Evolutionary conservation across 2,329 filamentous ascomycete species (phyloP).

Genomic region (Penicillium sclerotiorum): DNA sequence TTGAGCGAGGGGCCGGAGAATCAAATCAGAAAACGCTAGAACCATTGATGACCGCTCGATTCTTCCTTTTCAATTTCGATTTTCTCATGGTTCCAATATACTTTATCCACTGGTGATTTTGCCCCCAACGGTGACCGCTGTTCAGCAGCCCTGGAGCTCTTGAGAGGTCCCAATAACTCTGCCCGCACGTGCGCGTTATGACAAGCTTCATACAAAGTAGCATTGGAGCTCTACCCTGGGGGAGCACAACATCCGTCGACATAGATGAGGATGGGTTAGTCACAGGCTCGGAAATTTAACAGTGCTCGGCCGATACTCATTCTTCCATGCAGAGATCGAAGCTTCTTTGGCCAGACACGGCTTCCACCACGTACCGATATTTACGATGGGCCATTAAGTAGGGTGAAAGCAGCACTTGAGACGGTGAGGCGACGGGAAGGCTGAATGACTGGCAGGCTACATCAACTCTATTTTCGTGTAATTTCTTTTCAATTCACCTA

Average conservation of each 20-base stretch:
- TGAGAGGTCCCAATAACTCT: too few relatives aligned
- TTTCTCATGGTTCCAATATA: too few relatives aligned
- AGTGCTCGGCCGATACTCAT: background rate
- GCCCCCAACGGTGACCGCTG: too few relatives aligned
- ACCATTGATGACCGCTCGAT: too few relatives aligned
- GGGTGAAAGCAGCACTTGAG: background rate
- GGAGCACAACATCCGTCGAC: background rate
- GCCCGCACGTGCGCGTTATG: too few relatives aligned
- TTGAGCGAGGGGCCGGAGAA: background rate
- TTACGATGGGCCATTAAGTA: background rate
- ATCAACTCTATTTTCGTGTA: conserved; percentile 28
- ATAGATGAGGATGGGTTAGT: background rate
- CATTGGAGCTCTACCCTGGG: background rate
- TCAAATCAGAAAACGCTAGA: background rate
- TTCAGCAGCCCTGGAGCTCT: background rate
- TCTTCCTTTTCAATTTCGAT: too few relatives aligned
- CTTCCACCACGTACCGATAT: background rate
- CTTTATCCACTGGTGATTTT: too few relatives aligned
- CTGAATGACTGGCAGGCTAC: conserved; percentile 22
- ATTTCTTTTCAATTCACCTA: conserved; percentile 8
- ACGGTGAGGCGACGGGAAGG: conserved; percentile 10
- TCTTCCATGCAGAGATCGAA: conserved; percentile 12
- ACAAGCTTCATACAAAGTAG: background rate
- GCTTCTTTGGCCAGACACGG: conserved; percentile 2
- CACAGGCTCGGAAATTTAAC: background rate